Base-by-base conservation (phyloP, 2,329 filamentous ascomycete species). In the Zasmidium citrigriseum region DNA sequence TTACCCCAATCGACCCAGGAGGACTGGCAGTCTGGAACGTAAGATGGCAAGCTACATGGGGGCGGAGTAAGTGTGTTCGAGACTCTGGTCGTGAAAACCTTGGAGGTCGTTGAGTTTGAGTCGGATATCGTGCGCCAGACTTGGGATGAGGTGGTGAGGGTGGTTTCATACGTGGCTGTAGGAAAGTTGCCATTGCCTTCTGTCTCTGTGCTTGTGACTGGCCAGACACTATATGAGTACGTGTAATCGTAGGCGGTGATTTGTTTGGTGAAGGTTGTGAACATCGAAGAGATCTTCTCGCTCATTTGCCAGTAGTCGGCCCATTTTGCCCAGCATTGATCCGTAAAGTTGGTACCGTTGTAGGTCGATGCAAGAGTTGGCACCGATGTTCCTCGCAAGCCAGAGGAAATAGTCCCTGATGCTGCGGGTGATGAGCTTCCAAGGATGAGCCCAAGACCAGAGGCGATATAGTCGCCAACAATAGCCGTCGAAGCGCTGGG, bases 1-100 rank as follows among this genome's bases (percentile, higher is more conserved):
- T 18, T 38, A 20, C 29, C 27, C 24, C 25, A 60, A 3, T 29
- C 3, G 3, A 47, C n/a, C 61, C 61, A 63, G 4, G 51, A 27
- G 4, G 55, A 53, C 25, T 63, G 61, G 41, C 61, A 63, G 24
- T 63, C 52, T 12, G 61, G 55, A 23, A 61, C 58, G n/a, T 58
- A 52, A 2, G 55, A 46, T 14, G 58, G 52, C n/a, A 63, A 46
- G 9, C 18, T 25, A 41, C 58, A 63, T 10, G 52, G 24, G 21
- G 61, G 61, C 21, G 54, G 16, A 20, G 52, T 61, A 25, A 60
- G 34, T n/a, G 20, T 54, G 11, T 21, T n/a, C 10, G 29, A 16
- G n/a, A 52, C 24, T 14, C 12, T 44, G 4, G 29, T 44, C 11
- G 14, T 21, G 29, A 44, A 52, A 11, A n/a, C 34, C 23, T 12